Percentiles rank a stretch among this genome's conserved stretches.
Evolutionary conservation across 1,284 basidiomycete species (phyloP).

Genomic region (Sporisorium scitamineum): DNA sequence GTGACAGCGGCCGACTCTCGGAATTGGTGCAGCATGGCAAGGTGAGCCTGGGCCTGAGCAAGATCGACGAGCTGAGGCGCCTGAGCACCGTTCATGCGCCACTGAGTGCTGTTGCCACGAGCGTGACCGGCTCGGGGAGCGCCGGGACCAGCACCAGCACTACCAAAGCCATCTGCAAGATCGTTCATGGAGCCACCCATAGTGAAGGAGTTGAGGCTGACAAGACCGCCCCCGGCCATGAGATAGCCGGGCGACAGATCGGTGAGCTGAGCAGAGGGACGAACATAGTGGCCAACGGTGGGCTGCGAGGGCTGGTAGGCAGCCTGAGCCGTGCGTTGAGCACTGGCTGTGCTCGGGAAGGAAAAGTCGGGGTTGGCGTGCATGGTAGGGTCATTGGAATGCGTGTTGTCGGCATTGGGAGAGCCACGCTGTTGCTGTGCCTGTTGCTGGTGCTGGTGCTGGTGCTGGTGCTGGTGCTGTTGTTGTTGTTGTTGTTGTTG

Average conservation of each 20-base stretch:
- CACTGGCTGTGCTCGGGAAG: conserved; percentile 51
- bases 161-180: conserved; percentile 63
- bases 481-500: not conserved
- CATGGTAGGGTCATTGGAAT: conserved; percentile 39
- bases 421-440: conserved; percentile 57
- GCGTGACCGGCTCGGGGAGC: conserved; percentile 43
- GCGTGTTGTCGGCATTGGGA: conserved; percentile 29
- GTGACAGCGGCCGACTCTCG: conserved; percentile 77
- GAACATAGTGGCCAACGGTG: conserved; percentile 52
- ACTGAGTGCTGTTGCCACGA: conserved; percentile 48
- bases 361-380: conserved; percentile 58
- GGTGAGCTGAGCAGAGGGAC: conserved; percentile 64
- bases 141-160: conserved; percentile 45
- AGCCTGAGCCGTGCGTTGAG: conserved; percentile 33
- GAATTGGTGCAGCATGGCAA: conserved; percentile 96
- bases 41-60: conserved; percentile 81
- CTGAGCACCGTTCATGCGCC: conserved; percentile 53
- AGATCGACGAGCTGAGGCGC: conserved; percentile 62
- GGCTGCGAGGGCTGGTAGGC: conserved; percentile 38
- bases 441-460: conserved; percentile 3
- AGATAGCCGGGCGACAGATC: conserved; percentile 66
- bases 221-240: conserved; percentile 66
- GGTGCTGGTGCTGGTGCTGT: conserved; percentile 3
- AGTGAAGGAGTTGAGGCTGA: conserved; percentile 56
- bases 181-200: conserved; percentile 53